Evolutionary conservation across 495 filamentous ascomycete species (phyloP).

Genomic region (Xylona heveae): DNA sequence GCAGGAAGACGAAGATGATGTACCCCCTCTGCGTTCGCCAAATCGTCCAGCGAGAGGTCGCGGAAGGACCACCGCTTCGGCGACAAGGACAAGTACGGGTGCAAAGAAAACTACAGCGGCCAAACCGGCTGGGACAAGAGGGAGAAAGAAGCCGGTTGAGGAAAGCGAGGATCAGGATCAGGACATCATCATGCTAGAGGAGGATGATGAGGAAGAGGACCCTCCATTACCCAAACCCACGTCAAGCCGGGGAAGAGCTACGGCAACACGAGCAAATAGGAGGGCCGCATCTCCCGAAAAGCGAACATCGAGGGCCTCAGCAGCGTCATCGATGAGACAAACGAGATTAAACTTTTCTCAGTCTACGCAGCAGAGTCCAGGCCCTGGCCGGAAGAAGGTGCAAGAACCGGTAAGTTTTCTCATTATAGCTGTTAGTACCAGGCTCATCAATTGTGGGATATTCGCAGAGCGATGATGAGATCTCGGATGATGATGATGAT

Average conservation of each 20-base stretch:
- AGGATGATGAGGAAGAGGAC: slow-evolving; percentile 41
- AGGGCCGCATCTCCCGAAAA: slow-evolving; percentile 16
- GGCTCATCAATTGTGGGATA: slow-evolving; percentile 17
- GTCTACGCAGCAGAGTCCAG: slow-evolving; percentile 14
- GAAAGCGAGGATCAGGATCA: slow-evolving; percentile 23
- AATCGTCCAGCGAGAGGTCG: slow-evolving; percentile 22
- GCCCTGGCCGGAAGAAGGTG: slow-evolving; percentile 15
- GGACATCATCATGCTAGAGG: slow-evolving; percentile 33
- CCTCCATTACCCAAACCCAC: slow-evolving; percentile 18
- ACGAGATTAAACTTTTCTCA: slow-evolving; percentile 54
- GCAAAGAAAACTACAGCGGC: slow-evolving; percentile 18
- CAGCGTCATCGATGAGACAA: slow-evolving; percentile 20
- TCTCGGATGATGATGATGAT: slow-evolving; percentile 51
- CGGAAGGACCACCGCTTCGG: slow-evolving; percentile 24
- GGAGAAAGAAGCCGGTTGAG: slow-evolving; percentile 10
- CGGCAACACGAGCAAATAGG: slow-evolving; percentile 23
- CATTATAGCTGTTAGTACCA: slow-evolving; percentile 21
- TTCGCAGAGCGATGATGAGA: slow-evolving; percentile 48
- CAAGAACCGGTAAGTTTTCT: slow-evolving; percentile 19
- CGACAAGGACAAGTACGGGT: slow-evolving; percentile 16
- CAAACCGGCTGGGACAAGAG: slow-evolving; percentile 15
- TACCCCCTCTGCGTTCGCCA: slow-evolving; percentile 12
- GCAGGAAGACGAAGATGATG: slow-evolving; percentile 25
- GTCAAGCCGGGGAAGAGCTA: slow-evolving; percentile 17
- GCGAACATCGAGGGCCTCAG: slow-evolving; percentile 16